phyloP scores from a whole-genome alignment of 441 rosid genomes.

The Bruguiera hainesii region DNA sequence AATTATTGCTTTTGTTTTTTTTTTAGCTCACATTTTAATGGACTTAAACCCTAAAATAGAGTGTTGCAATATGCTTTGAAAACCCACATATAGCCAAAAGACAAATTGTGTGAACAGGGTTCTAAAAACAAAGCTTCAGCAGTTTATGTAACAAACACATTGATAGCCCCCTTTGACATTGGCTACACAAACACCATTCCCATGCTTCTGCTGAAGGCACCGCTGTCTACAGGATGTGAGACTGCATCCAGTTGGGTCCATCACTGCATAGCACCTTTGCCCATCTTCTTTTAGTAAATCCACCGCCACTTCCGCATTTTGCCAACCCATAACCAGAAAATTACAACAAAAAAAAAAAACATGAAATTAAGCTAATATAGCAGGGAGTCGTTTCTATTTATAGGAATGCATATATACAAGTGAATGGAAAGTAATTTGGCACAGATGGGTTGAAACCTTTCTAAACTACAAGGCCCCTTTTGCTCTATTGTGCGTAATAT shows the following conservation, averaged over 20 bases:
- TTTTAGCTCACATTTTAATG: too few relatives aligned
- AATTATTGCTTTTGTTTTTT: too few relatives aligned
- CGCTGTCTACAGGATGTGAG: constrained; percentile 30
- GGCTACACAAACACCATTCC: constrained; percentile 34
- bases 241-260: constrained; percentile 31
- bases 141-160: constrained; percentile 34
- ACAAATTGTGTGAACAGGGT: neutral
- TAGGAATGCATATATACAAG: too few relatives aligned
- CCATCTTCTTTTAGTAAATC: constrained; percentile 1
- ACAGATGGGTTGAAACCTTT: neutral
- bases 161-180: constrained; percentile 32
- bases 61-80: too few relatives aligned
- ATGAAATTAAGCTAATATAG: neutral
- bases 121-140: neutral
- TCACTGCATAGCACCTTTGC: constrained; percentile 29
- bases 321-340: neutral
- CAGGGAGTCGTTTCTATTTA: neutral
- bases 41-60: too few relatives aligned
- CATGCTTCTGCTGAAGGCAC: constrained; percentile 32
- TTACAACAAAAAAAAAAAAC: neutral
- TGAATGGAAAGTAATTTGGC: too few relatives aligned
- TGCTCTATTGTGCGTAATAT: too few relatives aligned
- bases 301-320: constrained; percentile 17
- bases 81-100: neutral
- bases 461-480: neutral